phyloP scores from a whole-genome alignment of 2,329 filamentous ascomycete genomes.

The Neofusicoccum umdonicola region DNA sequence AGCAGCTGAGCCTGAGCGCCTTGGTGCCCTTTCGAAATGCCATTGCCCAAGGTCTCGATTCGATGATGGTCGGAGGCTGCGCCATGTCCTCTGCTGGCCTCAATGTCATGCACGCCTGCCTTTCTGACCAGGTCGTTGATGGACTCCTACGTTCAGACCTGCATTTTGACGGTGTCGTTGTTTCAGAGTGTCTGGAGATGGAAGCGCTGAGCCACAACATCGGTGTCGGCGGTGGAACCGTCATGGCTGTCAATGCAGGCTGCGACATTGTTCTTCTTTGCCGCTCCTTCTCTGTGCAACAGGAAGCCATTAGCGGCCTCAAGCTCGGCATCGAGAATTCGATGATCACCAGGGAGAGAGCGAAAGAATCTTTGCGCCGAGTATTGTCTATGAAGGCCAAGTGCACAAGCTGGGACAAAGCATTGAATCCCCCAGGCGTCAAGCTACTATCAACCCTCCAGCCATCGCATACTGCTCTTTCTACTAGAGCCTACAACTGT shows the following conservation, averaged over 20 bases:
- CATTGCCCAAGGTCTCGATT: slow-evolving; percentile 80
- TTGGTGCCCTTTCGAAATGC: slow-evolving; percentile 90
- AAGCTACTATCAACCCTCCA: slow-evolving; percentile 76
- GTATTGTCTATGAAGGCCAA: slow-evolving; percentile 78
- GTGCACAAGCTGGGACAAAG: slow-evolving; percentile 88
- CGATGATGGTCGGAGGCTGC: slow-evolving; percentile 94
- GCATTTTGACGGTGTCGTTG: slow-evolving; percentile 85
- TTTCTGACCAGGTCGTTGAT: slow-evolving; percentile 90
- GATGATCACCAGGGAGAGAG: slow-evolving; percentile 77
- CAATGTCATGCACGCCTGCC: slow-evolving; percentile 91
- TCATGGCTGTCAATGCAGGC: slow-evolving; percentile 96
- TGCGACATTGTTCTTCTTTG: slow-evolving; percentile 90
- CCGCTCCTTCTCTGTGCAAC: slow-evolving; percentile 80
- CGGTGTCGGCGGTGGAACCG: slow-evolving; percentile 92
- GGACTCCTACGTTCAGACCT: slow-evolving; percentile 84
- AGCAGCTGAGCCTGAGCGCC: slow-evolving; percentile 88
- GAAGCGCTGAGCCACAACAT: slow-evolving; percentile 93
- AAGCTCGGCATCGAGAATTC: slow-evolving; percentile 88
- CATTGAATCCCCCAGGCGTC: slow-evolving; percentile 81
- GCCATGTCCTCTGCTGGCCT: slow-evolving; percentile 88
- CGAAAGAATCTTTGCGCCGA: slow-evolving; percentile 75
- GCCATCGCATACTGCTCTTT: slow-evolving; percentile 75
- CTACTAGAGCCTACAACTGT: slow-evolving; percentile 81
- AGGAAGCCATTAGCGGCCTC: slow-evolving; percentile 86
- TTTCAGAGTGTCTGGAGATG: slow-evolving; percentile 96